Conservation (phyloP, 441 rosid genomes). For the Eugenia klotzschiana region DNA sequence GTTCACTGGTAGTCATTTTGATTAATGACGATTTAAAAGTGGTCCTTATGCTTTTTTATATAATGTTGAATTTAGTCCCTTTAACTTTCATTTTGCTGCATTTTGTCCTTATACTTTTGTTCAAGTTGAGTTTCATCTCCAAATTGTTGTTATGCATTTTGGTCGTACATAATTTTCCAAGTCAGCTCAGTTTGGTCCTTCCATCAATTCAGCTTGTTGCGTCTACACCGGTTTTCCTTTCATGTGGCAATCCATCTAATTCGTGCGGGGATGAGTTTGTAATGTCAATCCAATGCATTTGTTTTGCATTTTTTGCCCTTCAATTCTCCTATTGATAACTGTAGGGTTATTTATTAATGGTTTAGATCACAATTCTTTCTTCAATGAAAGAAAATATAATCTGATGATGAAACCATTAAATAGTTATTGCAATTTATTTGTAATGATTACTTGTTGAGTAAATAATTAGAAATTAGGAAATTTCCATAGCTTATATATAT, state of each 20-base stretch:
- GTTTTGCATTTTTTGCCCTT: not conserved
- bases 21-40: not conserved
- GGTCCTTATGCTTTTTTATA: not conserved
- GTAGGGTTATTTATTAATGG: not conserved
- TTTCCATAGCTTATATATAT: not conserved
- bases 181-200: not conserved
- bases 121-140: rapidly evolving
- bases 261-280: not conserved
- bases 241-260: rapidly evolving
- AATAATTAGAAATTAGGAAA: not conserved
- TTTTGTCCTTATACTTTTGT: not conserved
- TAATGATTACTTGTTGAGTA: not conserved
- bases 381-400: not conserved
- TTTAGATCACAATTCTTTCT: not conserved
- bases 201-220: not conserved
- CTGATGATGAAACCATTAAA: not conserved
- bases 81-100: not conserved
- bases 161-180: no score
- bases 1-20: not conserved
- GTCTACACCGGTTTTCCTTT: not conserved
- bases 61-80: not conserved
- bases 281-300: not conserved
- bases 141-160: not conserved
- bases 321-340: not conserved
- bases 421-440: not conserved